Percentiles rank a stretch among this genome's conserved stretches.
Evolutionary conservation across 2,329 filamentous ascomycete genomes (phyloP).

Genomic region (Curvularia hawaiiensis): DNA sequence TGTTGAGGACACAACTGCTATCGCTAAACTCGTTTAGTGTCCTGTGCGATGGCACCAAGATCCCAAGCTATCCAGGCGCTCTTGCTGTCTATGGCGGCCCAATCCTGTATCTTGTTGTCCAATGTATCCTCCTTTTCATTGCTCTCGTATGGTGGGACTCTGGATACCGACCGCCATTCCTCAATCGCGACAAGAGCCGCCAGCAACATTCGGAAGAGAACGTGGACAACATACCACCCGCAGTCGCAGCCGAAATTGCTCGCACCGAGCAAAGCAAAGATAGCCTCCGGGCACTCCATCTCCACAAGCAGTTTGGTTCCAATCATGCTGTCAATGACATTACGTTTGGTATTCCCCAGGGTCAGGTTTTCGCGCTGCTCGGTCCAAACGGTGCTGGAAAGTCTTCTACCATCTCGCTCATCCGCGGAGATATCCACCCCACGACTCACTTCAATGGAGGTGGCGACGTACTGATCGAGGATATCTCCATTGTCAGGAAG

Average conservation of each 20-base stretch:
- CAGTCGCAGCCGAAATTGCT: constrained; percentile 68
- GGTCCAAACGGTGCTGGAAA: constrained; percentile 94
- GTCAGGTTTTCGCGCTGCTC: constrained; percentile 86
- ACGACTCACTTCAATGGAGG: constrained; percentile 60
- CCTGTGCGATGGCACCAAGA: constrained; percentile 66
- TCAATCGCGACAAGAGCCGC: constrained; percentile 41
- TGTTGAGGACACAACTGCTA: constrained; percentile 75
- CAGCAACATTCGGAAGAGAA: constrained; percentile 52
- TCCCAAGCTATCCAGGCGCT: constrained; percentile 71
- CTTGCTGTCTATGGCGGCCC: constrained; percentile 81
- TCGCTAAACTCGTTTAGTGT: constrained; percentile 83
- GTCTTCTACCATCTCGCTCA: constrained; percentile 84
- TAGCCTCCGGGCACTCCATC: constrained; percentile 77
- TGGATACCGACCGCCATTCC: constrained; percentile 65
- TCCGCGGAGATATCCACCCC: constrained; percentile 85
- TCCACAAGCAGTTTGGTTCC: constrained; percentile 78
- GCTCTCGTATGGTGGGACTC: constrained; percentile 81
- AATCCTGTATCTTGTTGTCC: constrained; percentile 80
- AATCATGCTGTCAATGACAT: constrained; percentile 83
- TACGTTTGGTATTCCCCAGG: constrained; percentile 77
- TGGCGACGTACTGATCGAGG: constrained; percentile 83
- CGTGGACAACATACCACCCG: constrained; percentile 54
- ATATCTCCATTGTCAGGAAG: constrained; percentile 73
- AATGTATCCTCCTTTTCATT: constrained; percentile 72
- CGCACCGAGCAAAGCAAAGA: constrained; percentile 67